These are phyloP conservation scores for Cucumis hystrix DNA, from an alignment of 306 rosid species.

Conservation along the genomic window DNA sequence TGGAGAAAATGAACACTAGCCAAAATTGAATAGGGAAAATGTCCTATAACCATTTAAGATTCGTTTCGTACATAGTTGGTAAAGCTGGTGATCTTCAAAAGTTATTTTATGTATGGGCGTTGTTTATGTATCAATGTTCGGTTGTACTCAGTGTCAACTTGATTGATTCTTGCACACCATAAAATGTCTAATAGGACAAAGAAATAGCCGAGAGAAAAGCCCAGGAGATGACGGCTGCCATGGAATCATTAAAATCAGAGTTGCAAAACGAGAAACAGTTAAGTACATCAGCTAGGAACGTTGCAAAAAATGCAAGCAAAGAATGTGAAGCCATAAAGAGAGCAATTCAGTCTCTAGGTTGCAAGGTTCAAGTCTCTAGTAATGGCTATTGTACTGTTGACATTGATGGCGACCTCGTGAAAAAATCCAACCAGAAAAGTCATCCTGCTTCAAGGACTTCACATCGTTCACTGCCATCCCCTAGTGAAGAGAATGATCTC, in stretches of 20 bases:
- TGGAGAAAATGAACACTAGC: background rate
- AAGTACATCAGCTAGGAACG: conserved; percentile 46
- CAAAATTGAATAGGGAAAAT: background rate
- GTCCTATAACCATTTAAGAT: background rate
- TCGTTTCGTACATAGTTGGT: background rate
- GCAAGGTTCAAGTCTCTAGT: conserved; percentile 60
- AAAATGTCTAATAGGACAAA: conserved; percentile 48
- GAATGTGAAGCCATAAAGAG: conserved; percentile 70
- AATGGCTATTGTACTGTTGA: conserved; percentile 62
- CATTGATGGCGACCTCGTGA: conserved; percentile 40
- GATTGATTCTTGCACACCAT: background rate
- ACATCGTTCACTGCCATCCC: conserved; percentile 13
- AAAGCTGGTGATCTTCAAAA: background rate
- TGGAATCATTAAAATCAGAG: conserved; percentile 59
- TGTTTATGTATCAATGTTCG: background rate
- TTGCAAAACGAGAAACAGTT: conserved; percentile 46
- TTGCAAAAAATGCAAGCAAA: conserved; percentile 43
- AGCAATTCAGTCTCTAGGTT: conserved; percentile 79
- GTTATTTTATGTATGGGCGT: background rate
- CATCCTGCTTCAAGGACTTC: conserved; percentile 27
- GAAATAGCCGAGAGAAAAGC: conserved; percentile 71
- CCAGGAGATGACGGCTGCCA: conserved; percentile 32
- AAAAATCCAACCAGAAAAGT: conserved; percentile 20
- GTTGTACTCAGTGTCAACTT: background rate
- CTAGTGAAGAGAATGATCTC: conserved; percentile 31